Evolutionary conservation across 805 yeast species (phyloP).

Genomic region (Metschnikowia noctiluminum): DNA sequence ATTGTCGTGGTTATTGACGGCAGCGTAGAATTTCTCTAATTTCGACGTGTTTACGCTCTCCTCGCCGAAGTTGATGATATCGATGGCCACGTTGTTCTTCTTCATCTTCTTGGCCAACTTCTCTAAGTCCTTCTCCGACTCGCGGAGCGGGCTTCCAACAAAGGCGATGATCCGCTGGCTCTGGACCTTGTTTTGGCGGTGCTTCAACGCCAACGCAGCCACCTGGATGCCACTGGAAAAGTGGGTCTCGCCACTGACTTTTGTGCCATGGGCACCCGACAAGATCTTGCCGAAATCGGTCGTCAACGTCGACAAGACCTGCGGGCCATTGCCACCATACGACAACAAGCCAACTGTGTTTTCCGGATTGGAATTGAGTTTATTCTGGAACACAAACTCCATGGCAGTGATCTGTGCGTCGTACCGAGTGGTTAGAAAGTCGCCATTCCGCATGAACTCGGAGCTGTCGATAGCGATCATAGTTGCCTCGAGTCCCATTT

Average conservation of each 20-base stretch:
- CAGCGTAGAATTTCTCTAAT: conserved; percentile 72
- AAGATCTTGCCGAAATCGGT: conserved; percentile 82
- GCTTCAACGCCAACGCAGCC: conserved; percentile 86
- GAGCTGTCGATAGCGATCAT: conserved; percentile 95
- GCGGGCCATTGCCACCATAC: conserved; percentile 79
- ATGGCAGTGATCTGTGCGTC: conserved; percentile 92
- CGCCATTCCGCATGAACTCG: conserved; percentile 95
- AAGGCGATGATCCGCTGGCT: conserved; percentile 86
- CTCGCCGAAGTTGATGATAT: conserved; percentile 90
- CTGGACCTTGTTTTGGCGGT: conserved; percentile 91
- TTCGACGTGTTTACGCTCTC: conserved; percentile 71
- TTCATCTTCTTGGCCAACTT: conserved; percentile 88
- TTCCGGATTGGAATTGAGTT: conserved; percentile 88
- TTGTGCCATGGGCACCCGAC: conserved; percentile 77
- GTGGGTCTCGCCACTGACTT: conserved; percentile 63
- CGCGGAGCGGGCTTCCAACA: conserved; percentile 81
- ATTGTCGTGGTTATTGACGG: conserved; percentile 71
- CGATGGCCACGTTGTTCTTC: conserved; percentile 88
- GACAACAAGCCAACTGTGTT: conserved; percentile 89
- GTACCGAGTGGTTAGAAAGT: conserved; percentile 80
- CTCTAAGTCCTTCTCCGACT: conserved; percentile 66
- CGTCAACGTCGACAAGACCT: conserved; percentile 85
- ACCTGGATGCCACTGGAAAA: conserved; percentile 86
- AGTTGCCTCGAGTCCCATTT: conserved; percentile 93
- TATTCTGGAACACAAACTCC: conserved; percentile 79